Percentiles rank a stretch among this genome's conserved stretches.
These are phyloP conservation scores for Penicillium pancosmium DNA, from an alignment of 495 filamentous ascomycete genomes.

Conservation along the genomic window DNA sequence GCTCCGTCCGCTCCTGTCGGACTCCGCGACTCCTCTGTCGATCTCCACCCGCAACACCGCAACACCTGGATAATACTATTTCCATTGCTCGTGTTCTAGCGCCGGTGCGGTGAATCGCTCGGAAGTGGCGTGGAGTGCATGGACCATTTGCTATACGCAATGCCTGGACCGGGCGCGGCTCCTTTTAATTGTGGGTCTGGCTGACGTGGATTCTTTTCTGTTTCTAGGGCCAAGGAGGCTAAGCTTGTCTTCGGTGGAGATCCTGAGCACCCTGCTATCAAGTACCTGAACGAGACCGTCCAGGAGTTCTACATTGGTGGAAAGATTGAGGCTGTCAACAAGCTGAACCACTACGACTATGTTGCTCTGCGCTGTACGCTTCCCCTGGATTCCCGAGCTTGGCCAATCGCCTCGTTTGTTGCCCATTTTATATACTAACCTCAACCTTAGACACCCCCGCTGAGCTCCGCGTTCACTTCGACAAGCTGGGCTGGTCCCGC, in stretches of 20 bases:
- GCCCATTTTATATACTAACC: slow-evolving; percentile 1
- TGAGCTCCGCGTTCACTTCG: slow-evolving; percentile 93
- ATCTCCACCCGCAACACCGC: slow-evolving; percentile 6
- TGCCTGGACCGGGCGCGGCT: slow-evolving; percentile 15
- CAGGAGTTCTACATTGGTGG: slow-evolving; percentile 93
- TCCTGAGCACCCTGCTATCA: slow-evolving; percentile 88
- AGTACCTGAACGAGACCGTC: slow-evolving; percentile 78
- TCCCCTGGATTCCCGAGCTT: background rate
- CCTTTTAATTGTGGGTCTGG: slow-evolving; percentile 29
- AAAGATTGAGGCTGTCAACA: slow-evolving; percentile 91
- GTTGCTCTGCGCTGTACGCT: slow-evolving; percentile 87
- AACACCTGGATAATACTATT: background rate
- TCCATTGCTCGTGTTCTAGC: background rate
- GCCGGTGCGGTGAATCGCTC: slow-evolving; percentile 1
- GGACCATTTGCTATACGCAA: slow-evolving; percentile 1
- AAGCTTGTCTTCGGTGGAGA: slow-evolving; percentile 95
- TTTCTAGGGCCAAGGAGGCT: slow-evolving; percentile 75
- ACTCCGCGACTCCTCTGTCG: slow-evolving; percentile 12
- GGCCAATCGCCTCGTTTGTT: background rate
- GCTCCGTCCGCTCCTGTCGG: background rate
- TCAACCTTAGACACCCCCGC: slow-evolving; percentile 75
- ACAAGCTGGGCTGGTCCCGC: slow-evolving; percentile 96
- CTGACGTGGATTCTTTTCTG: slow-evolving; percentile 39
- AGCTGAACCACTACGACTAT: slow-evolving; percentile 98
- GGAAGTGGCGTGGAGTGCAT: slow-evolving; percentile 1